Conservation (phyloP, 805 yeast genomes). For the Kluyveromyces starmeri region DNA sequence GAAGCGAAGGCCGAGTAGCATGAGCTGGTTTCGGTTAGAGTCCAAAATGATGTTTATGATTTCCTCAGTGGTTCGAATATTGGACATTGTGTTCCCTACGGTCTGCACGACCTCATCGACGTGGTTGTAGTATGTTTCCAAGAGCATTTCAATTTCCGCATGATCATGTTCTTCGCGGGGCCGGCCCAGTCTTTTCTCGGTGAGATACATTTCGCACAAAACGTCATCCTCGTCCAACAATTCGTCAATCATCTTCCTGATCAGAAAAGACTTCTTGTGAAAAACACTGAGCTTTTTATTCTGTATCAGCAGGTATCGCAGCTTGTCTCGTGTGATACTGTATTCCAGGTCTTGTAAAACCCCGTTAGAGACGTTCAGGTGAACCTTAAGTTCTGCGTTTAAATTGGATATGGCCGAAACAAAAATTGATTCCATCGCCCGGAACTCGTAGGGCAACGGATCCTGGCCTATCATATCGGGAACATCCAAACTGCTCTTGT, state of each 20-base stretch:
- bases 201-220: conserved; percentile 68
- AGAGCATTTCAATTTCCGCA: conserved; percentile 78
- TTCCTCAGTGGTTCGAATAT: conserved; percentile 89
- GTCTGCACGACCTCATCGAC: conserved; percentile 92
- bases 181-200: conserved; percentile 43
- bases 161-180: conserved; percentile 55
- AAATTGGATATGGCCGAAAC: conserved; percentile 71
- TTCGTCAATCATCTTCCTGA: conserved; percentile 79
- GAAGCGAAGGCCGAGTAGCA: conserved; percentile 78
- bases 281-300: conserved; percentile 79
- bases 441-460: conserved; percentile 72
- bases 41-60: conserved; percentile 88
- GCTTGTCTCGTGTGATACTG: conserved; percentile 69
- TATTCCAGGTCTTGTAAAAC: conserved; percentile 71
- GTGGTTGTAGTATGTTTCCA: conserved; percentile 86
- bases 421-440: conserved; percentile 83
- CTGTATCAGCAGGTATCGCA: conserved; percentile 71
- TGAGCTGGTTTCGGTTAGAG: conserved; percentile 85
- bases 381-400: conserved; percentile 80
- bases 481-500: conserved; percentile 11
- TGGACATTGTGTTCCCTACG: conserved; percentile 65
- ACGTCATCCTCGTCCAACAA: conserved; percentile 82
- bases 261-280: conserved; percentile 71
- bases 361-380: conserved; percentile 64
- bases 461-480: conserved; percentile 15